A percentile compares a stretch with the other conserved stretches of the same genome.
phyloP scores from a whole-genome alignment of 805 yeast genomes.

The Blastobotrys muscicola region DNA sequence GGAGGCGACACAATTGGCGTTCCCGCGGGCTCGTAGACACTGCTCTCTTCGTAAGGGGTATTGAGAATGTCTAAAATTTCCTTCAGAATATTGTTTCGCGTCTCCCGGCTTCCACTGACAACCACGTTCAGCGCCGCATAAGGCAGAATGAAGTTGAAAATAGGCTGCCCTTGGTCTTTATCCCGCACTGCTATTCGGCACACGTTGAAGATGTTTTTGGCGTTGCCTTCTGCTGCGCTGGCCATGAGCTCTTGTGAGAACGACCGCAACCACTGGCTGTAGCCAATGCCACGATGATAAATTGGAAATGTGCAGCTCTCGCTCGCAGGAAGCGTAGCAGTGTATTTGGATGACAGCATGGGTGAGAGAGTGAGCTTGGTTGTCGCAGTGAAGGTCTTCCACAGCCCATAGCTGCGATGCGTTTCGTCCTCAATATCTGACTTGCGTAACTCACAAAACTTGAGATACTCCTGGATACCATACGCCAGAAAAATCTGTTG shows the following conservation, averaged over 20 bases:
- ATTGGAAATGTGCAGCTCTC: conserved; percentile 54
- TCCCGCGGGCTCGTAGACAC: conserved; percentile 34
- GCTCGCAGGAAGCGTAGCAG: conserved; percentile 40
- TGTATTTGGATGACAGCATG: conserved; percentile 60
- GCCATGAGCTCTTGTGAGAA: conserved; percentile 60
- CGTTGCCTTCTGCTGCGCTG: conserved; percentile 27
- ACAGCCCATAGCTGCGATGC: conserved; percentile 29
- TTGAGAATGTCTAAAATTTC: conserved; percentile 58
- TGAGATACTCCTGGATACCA: conserved; percentile 79
- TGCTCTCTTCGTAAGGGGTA: conserved; percentile 34
- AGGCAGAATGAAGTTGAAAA: conserved; percentile 67
- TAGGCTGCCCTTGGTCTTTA: conserved; percentile 46
- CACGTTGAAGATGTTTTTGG: conserved; percentile 45
- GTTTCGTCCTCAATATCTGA: conserved; percentile 6
- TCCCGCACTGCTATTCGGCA: conserved; percentile 57
- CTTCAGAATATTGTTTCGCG: conserved; percentile 35
- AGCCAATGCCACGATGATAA: conserved; percentile 32
- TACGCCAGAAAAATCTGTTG: conserved; percentile 76
- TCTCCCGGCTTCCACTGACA: conserved; percentile 35
- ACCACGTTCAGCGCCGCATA: conserved; percentile 62
- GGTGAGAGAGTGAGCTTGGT: conserved; percentile 71
- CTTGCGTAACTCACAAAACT: conserved; percentile 42
- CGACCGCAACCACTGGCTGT: conserved; percentile 62
- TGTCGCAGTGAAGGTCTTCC: conserved; percentile 56
- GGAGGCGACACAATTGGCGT: too few relatives aligned